Evolutionary conservation across 1,139 yeast species (phyloP).

Genomic region (Debaryomyces fabryi): DNA sequence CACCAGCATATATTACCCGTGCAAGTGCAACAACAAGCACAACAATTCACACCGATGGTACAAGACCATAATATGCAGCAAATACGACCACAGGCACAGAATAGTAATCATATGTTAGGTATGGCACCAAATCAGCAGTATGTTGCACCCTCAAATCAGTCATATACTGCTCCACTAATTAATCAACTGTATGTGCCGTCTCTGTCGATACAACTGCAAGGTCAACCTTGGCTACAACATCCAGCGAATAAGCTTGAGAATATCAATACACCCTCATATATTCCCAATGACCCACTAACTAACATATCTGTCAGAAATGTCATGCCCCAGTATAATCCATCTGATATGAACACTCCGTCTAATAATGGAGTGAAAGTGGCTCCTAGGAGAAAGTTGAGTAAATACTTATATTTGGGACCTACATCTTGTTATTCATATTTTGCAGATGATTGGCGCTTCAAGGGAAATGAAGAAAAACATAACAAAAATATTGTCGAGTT

Average conservation of each 20-base stretch:
- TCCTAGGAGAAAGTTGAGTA: conserved; percentile 5
- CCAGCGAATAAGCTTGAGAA: not conserved
- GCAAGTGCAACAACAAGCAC: not conserved
- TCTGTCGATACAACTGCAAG: conserved; percentile 1
- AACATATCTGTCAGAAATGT: conserved; percentile 11
- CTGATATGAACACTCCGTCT: not conserved
- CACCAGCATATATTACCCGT: not conserved
- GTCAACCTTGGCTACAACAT: not conserved
- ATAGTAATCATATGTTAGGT: not conserved
- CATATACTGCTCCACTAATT: not conserved
- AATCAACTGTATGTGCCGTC: not conserved
- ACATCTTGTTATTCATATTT: conserved; percentile 14
- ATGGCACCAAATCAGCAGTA: not conserved
- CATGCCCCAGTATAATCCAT: conserved; percentile 9
- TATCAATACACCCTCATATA: not conserved
- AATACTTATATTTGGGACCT: conserved; percentile 14
- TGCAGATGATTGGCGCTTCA: conserved; percentile 3
- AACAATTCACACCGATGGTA: not conserved
- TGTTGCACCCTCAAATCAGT: not conserved
- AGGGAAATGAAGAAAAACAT: not conserved
- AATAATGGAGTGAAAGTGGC: conserved; percentile 10
- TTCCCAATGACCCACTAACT: conserved; percentile 11
- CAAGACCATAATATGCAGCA: not conserved
- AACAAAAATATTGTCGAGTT: conserved; percentile 4
- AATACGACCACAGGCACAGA: not conserved